Percentiles rank a stretch among this genome's conserved stretches.
Conservation (phyloP, 2,329 filamentous ascomycete genomes). For the Zymoseptoria brevis region DNA sequence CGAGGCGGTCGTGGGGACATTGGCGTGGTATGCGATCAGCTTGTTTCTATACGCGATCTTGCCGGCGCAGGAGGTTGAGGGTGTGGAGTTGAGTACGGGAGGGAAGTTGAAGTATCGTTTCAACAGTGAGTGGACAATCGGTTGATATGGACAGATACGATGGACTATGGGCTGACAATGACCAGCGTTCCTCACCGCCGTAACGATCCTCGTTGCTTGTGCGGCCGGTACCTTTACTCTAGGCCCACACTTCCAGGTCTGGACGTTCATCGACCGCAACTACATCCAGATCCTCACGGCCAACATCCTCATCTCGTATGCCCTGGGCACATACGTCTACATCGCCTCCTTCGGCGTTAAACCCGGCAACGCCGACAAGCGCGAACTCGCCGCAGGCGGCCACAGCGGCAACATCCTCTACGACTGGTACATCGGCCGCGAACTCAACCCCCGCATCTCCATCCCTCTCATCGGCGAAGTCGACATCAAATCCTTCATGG, state of each 20-base stretch:
- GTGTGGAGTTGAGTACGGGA: slow-evolving; percentile 61
- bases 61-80: slow-evolving; percentile 64
- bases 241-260: slow-evolving; percentile 76
- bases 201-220: slow-evolving; percentile 62
- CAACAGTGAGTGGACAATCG: slow-evolving; percentile 34
- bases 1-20: slow-evolving; percentile 58
- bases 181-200: slow-evolving; percentile 65
- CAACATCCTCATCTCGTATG: slow-evolving; percentile 69
- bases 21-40: slow-evolving; percentile 72
- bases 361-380: slow-evolving; percentile 60
- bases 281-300: slow-evolving; percentile 77
- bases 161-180: slow-evolving; percentile 7
- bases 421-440: slow-evolving; percentile 94
- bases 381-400: slow-evolving; percentile 75
- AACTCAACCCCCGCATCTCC: slow-evolving; percentile 79
- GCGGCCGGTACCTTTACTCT: slow-evolving; percentile 67
- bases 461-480: slow-evolving; percentile 75
- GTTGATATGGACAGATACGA: not conserved
- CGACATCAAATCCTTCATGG: slow-evolving; percentile 84
- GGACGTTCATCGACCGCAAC: slow-evolving; percentile 90
- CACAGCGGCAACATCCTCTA: slow-evolving; percentile 79
- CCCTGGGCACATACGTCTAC: slow-evolving; percentile 71
- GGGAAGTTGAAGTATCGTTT: slow-evolving; percentile 75
- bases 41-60: slow-evolving; percentile 67
- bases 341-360: slow-evolving; percentile 73